Conservation (phyloP, 2,329 filamentous ascomycete genomes). For the Phialemoniopsis sp. region DNA sequence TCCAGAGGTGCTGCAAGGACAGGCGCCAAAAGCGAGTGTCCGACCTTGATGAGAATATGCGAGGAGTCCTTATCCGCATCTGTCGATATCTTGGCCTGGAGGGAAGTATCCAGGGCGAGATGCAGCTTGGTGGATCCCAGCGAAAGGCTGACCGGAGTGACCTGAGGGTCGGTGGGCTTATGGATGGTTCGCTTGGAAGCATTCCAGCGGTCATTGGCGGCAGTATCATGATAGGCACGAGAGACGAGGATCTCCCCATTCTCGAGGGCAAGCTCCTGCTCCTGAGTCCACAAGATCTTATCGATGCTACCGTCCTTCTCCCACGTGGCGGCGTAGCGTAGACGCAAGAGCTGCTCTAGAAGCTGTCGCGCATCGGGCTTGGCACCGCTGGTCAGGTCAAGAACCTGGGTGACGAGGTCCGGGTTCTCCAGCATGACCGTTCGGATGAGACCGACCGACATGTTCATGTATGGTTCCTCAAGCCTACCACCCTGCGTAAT, state of each 20-base stretch:
- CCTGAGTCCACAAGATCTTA: constrained; percentile 8
- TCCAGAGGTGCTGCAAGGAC: constrained; percentile 1
- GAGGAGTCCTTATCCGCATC: not conserved
- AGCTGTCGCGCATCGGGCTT: not conserved
- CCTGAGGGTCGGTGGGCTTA: constrained; percentile 2
- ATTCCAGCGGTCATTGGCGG: constrained; percentile 11
- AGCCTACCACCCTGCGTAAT: constrained; percentile 5
- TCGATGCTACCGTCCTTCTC: constrained; percentile 2
- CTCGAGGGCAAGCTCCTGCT: constrained; percentile 10
- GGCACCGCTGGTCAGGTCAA: not conserved
- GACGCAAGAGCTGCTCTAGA: not conserved
- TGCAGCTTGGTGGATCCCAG: not conserved
- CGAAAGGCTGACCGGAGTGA: not conserved
- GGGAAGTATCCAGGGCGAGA: not conserved
- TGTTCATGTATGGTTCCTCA: constrained; percentile 6
- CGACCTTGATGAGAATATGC: not conserved
- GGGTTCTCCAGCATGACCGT: constrained; percentile 2
- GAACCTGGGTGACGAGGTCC: not conserved
- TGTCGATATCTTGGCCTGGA: not conserved
- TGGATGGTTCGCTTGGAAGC: constrained; percentile 3
- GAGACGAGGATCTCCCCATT: constrained; percentile 6
- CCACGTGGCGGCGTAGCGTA: constrained; percentile 2
- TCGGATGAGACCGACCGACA: constrained; percentile 8
- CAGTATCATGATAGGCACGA: constrained; percentile 1
- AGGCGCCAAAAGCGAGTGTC: constrained; percentile 1